These are phyloP conservation scores for Agaricus subrufescens DNA, from an alignment of 768 basidiomycete genomes.

Conservation along the genomic window DNA sequence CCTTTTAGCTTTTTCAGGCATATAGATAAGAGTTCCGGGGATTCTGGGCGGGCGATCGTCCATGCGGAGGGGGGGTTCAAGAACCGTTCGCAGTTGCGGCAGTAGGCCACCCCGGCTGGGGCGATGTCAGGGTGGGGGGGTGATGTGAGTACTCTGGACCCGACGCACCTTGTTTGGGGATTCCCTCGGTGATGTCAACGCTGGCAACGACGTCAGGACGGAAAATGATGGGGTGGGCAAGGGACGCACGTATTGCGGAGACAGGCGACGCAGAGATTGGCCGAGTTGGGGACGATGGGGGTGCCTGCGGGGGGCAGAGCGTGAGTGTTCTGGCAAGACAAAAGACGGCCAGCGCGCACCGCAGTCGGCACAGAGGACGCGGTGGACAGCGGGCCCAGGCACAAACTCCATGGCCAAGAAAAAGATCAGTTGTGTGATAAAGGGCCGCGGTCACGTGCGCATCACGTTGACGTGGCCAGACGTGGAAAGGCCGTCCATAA, in stretches of 20 bases:
- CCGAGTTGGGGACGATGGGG: conserved; percentile 87
- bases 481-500: conserved; percentile 2
- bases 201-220: conserved; percentile 28
- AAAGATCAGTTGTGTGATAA: conserved; percentile 4
- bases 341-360: conserved; percentile 36
- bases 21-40: conserved; percentile 87
- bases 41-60: conserved; percentile 85
- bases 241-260: conserved; percentile 74
- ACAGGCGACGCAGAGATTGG: conserved; percentile 87
- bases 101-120: conserved; percentile 84
- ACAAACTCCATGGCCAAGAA: conserved; percentile 65
- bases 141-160: not conserved
- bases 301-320: conserved; percentile 43
- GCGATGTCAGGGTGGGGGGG: conserved; percentile 1
- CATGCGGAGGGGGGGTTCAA: conserved; percentile 86
- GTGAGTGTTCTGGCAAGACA: not conserved
- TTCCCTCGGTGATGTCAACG: conserved; percentile 97
- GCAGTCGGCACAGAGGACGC: conserved; percentile 87
- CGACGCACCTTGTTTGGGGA: conserved; percentile 84
- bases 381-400: conserved; percentile 69
- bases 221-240: not conserved
- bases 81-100: conserved; percentile 95
- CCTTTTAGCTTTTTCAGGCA: conserved; percentile 95
- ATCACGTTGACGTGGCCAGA: conserved; percentile 17
- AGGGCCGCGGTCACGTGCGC: not conserved